A percentile compares a stretch with the other conserved stretches of the same genome.
Evolutionary conservation across 2,329 filamentous ascomycete species (phyloP).

Genomic region (Arachnopeziza araneosa): DNA sequence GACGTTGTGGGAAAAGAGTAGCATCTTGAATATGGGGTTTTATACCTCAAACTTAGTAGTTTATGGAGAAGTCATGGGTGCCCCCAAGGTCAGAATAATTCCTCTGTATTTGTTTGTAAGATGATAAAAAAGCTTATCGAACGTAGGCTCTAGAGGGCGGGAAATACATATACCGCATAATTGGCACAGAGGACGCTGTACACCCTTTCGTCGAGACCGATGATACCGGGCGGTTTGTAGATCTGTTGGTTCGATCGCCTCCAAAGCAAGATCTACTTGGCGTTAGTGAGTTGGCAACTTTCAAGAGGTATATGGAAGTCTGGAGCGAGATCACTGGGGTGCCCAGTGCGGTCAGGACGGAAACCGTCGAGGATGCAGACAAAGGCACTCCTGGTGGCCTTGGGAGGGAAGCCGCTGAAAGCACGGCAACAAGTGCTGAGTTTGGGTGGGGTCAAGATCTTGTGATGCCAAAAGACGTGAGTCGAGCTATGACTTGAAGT

Average conservation of each 20-base stretch:
- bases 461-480: slow-evolving; percentile 15
- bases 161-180: slow-evolving; percentile 8
- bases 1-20: slow-evolving; percentile 29
- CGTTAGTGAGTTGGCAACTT: slow-evolving; percentile 14
- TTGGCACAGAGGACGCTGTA: slow-evolving; percentile 8
- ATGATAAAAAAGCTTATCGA: no score
- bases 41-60: slow-evolving; percentile 31
- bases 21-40: slow-evolving; percentile 32
- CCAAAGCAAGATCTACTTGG: slow-evolving; percentile 20
- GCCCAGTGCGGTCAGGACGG: slow-evolving; percentile 6
- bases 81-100: neutral
- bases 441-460: slow-evolving; percentile 33
- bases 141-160: slow-evolving; percentile 7
- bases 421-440: slow-evolving; percentile 31
- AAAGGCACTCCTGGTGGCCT: slow-evolving; percentile 26
- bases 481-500: neutral
- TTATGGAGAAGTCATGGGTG: neutral
- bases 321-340: slow-evolving; percentile 18
- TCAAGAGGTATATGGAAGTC: slow-evolving; percentile 13
- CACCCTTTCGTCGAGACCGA: slow-evolving; percentile 26
- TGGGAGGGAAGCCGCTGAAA: slow-evolving; percentile 32
- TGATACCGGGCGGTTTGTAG: slow-evolving; percentile 31
- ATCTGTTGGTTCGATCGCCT: slow-evolving; percentile 16
- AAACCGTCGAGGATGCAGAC: slow-evolving; percentile 22
- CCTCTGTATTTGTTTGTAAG: no score